phyloP scores from a whole-genome alignment of 139 green algal species.

The Chlorella ohadii region DNA sequence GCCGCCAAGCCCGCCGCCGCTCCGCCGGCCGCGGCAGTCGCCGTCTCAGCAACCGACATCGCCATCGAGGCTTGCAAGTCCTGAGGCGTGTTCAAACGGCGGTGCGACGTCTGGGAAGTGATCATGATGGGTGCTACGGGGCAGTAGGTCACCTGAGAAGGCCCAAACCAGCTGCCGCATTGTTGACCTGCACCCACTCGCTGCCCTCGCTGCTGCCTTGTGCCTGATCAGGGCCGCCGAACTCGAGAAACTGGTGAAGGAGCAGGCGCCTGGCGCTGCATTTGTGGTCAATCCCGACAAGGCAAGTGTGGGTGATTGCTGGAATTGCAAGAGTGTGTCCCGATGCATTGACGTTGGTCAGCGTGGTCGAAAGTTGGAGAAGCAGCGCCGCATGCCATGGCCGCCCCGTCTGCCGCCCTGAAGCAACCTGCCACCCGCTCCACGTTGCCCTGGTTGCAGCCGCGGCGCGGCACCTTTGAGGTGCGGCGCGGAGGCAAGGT shows the following conservation, averaged over 20 bases:
- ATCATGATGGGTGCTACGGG: background rate
- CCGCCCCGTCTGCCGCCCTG: no score
- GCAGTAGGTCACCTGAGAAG: no score
- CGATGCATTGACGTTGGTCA: no score
- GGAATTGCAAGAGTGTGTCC: no score
- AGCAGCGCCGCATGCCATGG: no score
- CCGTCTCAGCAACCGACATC: background rate
- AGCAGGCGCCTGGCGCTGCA: background rate
- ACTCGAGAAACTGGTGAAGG: slow-evolving; percentile 30
- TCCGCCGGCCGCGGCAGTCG: background rate
- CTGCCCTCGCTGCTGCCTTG: no score
- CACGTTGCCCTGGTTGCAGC: slow-evolving; percentile 12
- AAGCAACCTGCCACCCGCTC: no score
- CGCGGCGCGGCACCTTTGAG: slow-evolving; percentile 26
- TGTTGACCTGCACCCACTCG: no score
- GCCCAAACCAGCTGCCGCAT: no score
- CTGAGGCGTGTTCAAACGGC: slow-evolving; percentile 39
- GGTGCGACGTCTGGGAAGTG: background rate
- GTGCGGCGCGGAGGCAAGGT: slow-evolving; percentile 24
- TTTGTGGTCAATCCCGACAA: slow-evolving; percentile 31
- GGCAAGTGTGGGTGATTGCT: no score
- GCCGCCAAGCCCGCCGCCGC: background rate
- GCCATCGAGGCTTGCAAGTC: slow-evolving; percentile 27
- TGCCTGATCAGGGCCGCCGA: slow-evolving; percentile 23
- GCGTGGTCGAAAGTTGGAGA: background rate